A percentile compares a stretch with the other conserved stretches of the same genome.
phyloP scores from a whole-genome alignment of 768 basidiomycete species.

The Suillus sp. region DNA sequence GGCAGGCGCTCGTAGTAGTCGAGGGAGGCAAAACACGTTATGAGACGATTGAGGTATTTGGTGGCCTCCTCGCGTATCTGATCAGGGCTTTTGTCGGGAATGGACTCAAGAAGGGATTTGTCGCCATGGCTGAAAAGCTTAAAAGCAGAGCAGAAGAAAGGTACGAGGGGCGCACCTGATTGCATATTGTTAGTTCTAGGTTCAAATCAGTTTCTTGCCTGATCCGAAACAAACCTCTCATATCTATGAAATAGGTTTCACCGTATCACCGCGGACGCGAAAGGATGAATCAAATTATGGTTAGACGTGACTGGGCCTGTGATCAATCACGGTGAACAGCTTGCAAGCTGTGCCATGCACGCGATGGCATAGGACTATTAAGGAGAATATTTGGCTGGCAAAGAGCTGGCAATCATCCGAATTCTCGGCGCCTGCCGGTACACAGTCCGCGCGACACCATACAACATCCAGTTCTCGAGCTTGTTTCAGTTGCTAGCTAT shows the following conservation, averaged over 20 bases:
- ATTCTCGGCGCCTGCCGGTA: not conserved
- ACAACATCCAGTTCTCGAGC: not conserved
- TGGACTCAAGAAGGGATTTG: constrained; percentile 48
- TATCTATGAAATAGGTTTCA: not conserved
- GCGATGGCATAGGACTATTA: not conserved
- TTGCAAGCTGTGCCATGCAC: not conserved
- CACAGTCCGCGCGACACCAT: not conserved
- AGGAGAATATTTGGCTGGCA: not conserved
- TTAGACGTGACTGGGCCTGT: not conserved
- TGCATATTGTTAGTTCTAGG: not conserved
- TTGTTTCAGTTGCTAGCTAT: not conserved
- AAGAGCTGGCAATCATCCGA: not conserved
- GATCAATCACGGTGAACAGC: not conserved
- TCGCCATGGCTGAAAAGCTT: constrained; percentile 57
- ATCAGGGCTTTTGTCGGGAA: constrained; percentile 46
- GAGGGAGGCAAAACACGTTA: constrained; percentile 59
- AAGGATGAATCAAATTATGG: not conserved
- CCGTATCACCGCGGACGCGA: constrained; percentile 6
- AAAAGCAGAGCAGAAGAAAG: constrained; percentile 51
- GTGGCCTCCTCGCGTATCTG: constrained; percentile 55
- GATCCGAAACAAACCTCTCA: not conserved
- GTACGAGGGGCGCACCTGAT: constrained; percentile 3
- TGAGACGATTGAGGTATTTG: constrained; percentile 64
- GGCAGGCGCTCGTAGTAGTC: constrained; percentile 57
- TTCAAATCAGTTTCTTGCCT: not conserved